These are phyloP conservation scores for Trichoderma hamatum DNA, from an alignment of 2,329 filamentous ascomycete genomes.

Conservation along the genomic window DNA sequence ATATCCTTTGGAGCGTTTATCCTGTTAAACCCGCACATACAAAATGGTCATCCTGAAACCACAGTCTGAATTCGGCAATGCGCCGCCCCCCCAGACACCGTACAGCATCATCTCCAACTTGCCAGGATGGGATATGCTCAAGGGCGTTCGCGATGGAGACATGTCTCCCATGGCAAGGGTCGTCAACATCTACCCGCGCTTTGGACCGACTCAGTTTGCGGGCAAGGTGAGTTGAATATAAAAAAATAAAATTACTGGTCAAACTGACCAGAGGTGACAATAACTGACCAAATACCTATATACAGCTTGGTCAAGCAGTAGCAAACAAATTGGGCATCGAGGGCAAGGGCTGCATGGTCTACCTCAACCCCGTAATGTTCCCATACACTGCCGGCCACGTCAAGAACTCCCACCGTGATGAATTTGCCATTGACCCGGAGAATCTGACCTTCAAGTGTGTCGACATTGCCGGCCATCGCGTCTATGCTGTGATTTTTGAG, in stretches of 20 bases:
- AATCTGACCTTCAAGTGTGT: conserved; percentile 47
- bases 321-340: conserved; percentile 37
- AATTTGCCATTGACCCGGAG: conserved; percentile 39
- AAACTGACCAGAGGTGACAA: neutral
- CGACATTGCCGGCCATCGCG: conserved; percentile 45
- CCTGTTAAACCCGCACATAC: neutral
- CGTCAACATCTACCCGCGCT: conserved; percentile 52
- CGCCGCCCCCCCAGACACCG: conserved; percentile 50
- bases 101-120: conserved; percentile 53
- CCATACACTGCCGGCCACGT: conserved; percentile 39
- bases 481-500: conserved; percentile 51
- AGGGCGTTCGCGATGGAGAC: conserved; percentile 48
- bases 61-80: conserved; percentile 48
- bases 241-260: too few relatives aligned
- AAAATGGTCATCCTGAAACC: conserved; percentile 44
- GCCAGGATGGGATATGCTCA: conserved; percentile 48
- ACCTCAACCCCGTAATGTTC: conserved; percentile 40
- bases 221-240: conserved; percentile 39
- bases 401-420: conserved; percentile 41
- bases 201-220: conserved; percentile 45
- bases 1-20: too few relatives aligned
- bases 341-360: conserved; percentile 37
- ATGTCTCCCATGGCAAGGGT: conserved; percentile 39
- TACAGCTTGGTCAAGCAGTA: conserved; percentile 44
- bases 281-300: neutral